Evolutionary conservation across 139 green algal genomes (phyloP), one percentile per base, ranked within the genome.

Genomic region (Picochlorum sp.): DNA sequence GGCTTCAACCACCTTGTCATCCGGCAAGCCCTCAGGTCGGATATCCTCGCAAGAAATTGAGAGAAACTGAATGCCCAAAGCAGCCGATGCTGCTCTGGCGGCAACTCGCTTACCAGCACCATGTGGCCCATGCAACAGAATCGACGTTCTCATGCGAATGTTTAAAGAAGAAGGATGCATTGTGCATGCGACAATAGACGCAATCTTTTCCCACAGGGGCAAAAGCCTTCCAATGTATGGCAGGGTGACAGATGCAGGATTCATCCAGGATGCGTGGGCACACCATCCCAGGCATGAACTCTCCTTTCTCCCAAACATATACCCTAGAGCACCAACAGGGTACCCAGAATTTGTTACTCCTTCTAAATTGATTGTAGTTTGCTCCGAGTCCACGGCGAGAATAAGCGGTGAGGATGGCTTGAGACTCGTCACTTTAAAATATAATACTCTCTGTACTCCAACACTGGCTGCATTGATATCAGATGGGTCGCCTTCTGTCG

Each of bases 1-100:
- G 2, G 74, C 84, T 4, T 75, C 77, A 30, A 71, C 71, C 1
- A 80, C 81, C 63, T 83, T 74, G 3, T 69, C 54, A 30, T 86
- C 78, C 1, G 72, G 57, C 11, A 66, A 56, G 23, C 58, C 49
- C 49, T 49, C 41, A 20, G 50, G 15, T 49, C 49, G 37, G 30
- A 94, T 45, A 8, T 90, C 84, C 28, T 82, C 66, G 47, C 81
- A 85, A 71, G 69, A 86, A 20, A 73, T 76, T 11, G 56, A 54
- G 65, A 89, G 69, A 20, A 83, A 50, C 41, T 94, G 75, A 64
- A 82, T 62, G n/a, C 85, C 87, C n/a, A 88, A 60, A 1, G 87
- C 88, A 2, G 79, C 80, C 3, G 86, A 82, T 2, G 85, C 85
- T 1, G 84, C 86, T 4, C 56, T 38, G 2, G 56, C 80, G 6